Base-by-base conservation (phyloP, 2,329 filamentous ascomycete species). In the Cladophialophora psammophila region DNA sequence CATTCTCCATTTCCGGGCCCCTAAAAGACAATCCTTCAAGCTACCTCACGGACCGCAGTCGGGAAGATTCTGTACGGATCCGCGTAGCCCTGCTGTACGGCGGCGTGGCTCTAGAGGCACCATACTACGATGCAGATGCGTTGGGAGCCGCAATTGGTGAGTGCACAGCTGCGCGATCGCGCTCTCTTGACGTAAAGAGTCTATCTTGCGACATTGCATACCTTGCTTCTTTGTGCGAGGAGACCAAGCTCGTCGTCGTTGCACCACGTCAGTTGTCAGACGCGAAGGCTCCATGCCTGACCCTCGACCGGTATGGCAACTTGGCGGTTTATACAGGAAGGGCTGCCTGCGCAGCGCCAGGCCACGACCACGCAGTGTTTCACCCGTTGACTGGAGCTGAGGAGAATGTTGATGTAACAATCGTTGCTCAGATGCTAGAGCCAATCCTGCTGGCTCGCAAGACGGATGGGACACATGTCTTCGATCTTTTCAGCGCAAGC, bases 271-370 rank as follows among this genome's bases (percentile, higher is more conserved):
- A 71, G 18, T 69, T 78, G 4, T 70, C 72, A 5, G 76, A 74
- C 12, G 72, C 74, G 9, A 73, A 75, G 0, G 67, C 74, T 7
- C 77, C 77, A 26, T 74, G 73, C 35, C 64, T 80, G 36, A 79
- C 78, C 1, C 72, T 80, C 18, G 78, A 79, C 55, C 68, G 74
- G 10, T 40, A 74, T 7, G 77, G 76, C 3, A 69, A 75, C 32
- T 63, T 78, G 10, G 76, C 77, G 8, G 78, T 78, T 9, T 80
- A 78, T 59, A 71, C 75, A n/a, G 78, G 78, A 1, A 72, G 76
- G 32, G 69, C 75, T 63, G 72, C 68, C 2, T 80, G 76, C 55
- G 73, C 73, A 15, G 69, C 48, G 5, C 75, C 77, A 2, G 76
- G 77, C 4, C 66, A 74, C 36, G 77, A 79, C 35, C 74, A 76